Percentiles rank a stretch among this genome's conserved stretches.
Conservation (phyloP, 768 basidiomycete genomes). For the Mycena filopes region DNA sequence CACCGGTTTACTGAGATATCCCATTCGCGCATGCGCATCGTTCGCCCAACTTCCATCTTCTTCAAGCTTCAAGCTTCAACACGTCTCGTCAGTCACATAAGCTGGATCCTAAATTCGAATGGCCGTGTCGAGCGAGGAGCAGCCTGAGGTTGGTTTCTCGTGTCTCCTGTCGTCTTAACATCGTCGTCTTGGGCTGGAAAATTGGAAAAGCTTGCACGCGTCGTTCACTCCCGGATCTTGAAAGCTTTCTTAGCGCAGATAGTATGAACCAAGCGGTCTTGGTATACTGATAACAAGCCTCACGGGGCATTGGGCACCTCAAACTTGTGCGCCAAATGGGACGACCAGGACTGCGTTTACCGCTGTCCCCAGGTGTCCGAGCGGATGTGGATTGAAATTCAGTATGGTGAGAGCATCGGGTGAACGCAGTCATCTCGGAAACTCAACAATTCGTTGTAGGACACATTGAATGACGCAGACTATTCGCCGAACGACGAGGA, state of each 20-base stretch:
- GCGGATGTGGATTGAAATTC: slow-evolving; percentile 35
- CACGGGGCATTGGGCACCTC: too few relatives aligned
- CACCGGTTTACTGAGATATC: not conserved
- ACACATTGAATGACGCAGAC: slow-evolving; percentile 33
- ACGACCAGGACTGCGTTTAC: slow-evolving; percentile 33
- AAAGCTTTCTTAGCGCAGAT: slow-evolving; percentile 4
- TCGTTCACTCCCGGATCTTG: slow-evolving; percentile 8
- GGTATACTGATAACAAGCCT: too few relatives aligned
- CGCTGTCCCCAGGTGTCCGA: slow-evolving; percentile 41
- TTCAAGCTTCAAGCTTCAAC: not conserved
- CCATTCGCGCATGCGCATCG: slow-evolving; percentile 1
- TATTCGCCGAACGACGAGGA: slow-evolving; percentile 30
- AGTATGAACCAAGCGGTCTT: not conserved
- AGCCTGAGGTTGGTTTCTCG: not conserved
- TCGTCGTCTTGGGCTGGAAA: not conserved
- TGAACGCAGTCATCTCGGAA: not conserved
- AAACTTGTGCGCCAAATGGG: slow-evolving; percentile 27
- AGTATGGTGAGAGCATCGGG: slow-evolving; percentile 2
- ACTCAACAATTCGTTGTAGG: not conserved
- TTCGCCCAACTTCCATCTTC: not conserved
- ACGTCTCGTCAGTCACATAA: too few relatives aligned
- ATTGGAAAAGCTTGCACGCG: slow-evolving; percentile 9
- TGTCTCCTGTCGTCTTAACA: not conserved
- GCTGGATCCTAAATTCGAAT: too few relatives aligned
- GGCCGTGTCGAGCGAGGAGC: too few relatives aligned